Evolutionary conservation across 352 stramenopile species (phyloP).

Genomic region (Phytophthora hibernalis): DNA sequence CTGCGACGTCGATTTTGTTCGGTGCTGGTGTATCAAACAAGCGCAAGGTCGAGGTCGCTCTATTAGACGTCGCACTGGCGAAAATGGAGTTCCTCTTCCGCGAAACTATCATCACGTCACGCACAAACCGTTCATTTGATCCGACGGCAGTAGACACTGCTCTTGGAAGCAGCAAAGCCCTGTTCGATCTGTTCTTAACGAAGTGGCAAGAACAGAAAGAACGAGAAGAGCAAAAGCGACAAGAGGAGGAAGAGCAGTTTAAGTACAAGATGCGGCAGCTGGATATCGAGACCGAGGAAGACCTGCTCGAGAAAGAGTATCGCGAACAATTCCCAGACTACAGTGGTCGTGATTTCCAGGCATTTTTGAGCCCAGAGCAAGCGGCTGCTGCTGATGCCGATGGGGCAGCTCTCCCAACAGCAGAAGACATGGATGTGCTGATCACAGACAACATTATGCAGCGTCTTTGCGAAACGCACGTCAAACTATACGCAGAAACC

Average conservation of each 20-base stretch:
- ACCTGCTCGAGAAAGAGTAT: constrained; percentile 89
- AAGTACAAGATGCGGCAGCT: constrained; percentile 88
- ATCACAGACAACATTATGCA: constrained; percentile 82
- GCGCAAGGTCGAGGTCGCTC: constrained; percentile 70
- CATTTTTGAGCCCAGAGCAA: constrained; percentile 62
- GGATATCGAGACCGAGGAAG: constrained; percentile 85
- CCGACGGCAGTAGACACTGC: constrained; percentile 42
- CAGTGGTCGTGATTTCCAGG: constrained; percentile 67
- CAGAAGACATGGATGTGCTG: constrained; percentile 52
- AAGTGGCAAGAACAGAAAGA: constrained; percentile 89
- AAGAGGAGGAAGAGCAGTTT: constrained; percentile 80
- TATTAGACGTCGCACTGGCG: constrained; percentile 71
- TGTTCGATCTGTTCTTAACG: constrained; percentile 86
- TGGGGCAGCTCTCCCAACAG: constrained; percentile 10
- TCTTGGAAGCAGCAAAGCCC: constrained; percentile 67
- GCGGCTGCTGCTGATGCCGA: constrained; percentile 22
- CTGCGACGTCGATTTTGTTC: constrained; percentile 55
- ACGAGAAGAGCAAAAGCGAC: constrained; percentile 74
- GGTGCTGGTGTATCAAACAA: constrained; percentile 48
- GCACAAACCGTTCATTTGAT: constrained; percentile 28
- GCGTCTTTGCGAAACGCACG: constrained; percentile 73
- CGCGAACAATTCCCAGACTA: constrained; percentile 95
- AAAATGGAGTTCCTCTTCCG: constrained; percentile 81
- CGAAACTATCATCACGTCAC: constrained; percentile 39
- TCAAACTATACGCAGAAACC: constrained; percentile 70